Conservation (phyloP, 345 rosid species). For the Alliaria petiolata region DNA sequence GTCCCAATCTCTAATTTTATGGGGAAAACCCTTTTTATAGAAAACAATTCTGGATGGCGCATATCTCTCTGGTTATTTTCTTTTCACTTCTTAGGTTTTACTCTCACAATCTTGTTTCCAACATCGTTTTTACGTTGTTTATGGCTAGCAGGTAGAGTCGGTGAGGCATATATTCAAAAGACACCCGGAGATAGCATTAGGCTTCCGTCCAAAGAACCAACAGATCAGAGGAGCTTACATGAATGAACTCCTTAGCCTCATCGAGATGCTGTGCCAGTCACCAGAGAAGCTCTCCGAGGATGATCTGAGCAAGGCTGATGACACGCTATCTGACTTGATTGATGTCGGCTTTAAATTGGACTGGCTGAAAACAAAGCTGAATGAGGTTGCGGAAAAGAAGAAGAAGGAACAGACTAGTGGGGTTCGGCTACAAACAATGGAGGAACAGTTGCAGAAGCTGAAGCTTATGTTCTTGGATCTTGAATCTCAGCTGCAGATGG, state of each 20-base stretch:
- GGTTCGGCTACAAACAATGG: neutral
- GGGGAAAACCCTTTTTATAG: too few species aligned
- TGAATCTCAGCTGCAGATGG: conserved; percentile 8
- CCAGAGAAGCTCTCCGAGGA: conserved; percentile 8
- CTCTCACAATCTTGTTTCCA: neutral
- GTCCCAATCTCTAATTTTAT: too few species aligned
- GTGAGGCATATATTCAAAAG: conserved; percentile 8
- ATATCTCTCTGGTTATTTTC: neutral
- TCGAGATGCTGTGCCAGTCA: conserved; percentile 6
- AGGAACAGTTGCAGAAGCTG: conserved; percentile 3
- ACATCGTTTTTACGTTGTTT: neutral
- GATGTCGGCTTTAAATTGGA: conserved; percentile 18
- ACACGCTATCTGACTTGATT: conserved; percentile 14
- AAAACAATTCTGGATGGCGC: neutral
- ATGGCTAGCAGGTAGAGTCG: neutral
- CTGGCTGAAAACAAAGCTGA: conserved; percentile 14
- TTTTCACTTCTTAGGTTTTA: neutral
- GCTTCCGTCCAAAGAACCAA: conserved; percentile 11
- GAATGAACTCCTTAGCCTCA: conserved; percentile 2
- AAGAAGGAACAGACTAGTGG: neutral
- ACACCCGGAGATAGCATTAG: conserved; percentile 17
- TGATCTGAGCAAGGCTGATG: conserved; percentile 9
- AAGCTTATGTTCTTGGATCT: neutral
- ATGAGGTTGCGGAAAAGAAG: conserved; percentile 1
- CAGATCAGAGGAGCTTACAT: conserved; percentile 2